phyloP scores from a whole-genome alignment of 805 yeast species.

The Hanseniaspora opuntiae region DNA sequence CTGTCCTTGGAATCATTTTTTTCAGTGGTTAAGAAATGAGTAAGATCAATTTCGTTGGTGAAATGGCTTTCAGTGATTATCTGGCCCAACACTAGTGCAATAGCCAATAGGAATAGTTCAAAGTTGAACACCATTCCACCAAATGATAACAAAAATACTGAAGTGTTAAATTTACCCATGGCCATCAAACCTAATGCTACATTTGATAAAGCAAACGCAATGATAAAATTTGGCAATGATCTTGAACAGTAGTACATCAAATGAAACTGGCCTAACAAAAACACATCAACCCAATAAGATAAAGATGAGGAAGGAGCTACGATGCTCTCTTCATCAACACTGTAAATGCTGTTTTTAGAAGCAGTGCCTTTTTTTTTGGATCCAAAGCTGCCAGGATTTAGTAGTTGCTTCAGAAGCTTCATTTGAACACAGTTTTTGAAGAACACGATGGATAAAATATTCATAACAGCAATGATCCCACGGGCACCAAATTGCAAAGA shows the following conservation, averaged over 20 bases:
- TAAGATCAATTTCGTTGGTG: slow-evolving; percentile 35
- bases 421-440: slow-evolving; percentile 34
- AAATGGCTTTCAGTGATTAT: slow-evolving; percentile 28
- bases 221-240: slow-evolving; percentile 72
- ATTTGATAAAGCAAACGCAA: slow-evolving; percentile 60
- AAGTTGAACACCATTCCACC: slow-evolving; percentile 56
- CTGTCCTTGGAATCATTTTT: slow-evolving; percentile 22
- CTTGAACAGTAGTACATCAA: slow-evolving; percentile 66
- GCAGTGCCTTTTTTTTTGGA: slow-evolving; percentile 5
- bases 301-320: slow-evolving; percentile 19
- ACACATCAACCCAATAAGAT: slow-evolving; percentile 46
- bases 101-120: slow-evolving; percentile 49
- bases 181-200: slow-evolving; percentile 40
- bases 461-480: slow-evolving; percentile 47
- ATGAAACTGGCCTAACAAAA: slow-evolving; percentile 64
- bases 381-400: neutral
- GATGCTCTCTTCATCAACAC: neutral
- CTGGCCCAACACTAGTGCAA: slow-evolving; percentile 29
- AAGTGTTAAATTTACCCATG: slow-evolving; percentile 34
- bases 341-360: neutral
- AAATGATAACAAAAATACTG: slow-evolving; percentile 44
- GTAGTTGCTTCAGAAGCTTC: slow-evolving; percentile 13
- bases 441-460: slow-evolving; percentile 38
- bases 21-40: slow-evolving; percentile 22
- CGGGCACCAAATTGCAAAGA: slow-evolving; percentile 39